Evolutionary conservation across 768 basidiomycete species (phyloP).

Genomic region (Chalciporus chontae): DNA sequence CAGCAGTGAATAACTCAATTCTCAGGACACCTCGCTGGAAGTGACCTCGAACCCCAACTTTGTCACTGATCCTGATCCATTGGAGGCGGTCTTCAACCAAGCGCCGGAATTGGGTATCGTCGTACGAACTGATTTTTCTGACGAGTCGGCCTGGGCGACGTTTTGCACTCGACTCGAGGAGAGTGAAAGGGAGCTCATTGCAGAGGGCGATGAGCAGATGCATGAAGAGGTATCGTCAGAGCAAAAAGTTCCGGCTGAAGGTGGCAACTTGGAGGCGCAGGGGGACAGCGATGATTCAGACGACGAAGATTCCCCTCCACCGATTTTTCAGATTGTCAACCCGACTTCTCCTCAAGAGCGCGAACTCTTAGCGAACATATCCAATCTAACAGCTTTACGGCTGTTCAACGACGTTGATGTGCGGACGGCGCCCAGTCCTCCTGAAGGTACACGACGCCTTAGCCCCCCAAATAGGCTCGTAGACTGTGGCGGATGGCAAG

Average conservation of each 20-base stretch:
- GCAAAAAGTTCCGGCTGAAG: constrained; percentile 11
- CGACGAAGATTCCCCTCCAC: constrained; percentile 34
- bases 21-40: constrained; percentile 14
- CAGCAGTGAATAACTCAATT: constrained; percentile 2
- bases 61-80: constrained; percentile 47
- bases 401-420: constrained; percentile 71
- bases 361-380: constrained; percentile 43
- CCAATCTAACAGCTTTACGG: constrained; percentile 64
- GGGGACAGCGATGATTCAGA: constrained; percentile 23
- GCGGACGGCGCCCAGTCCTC: constrained; percentile 47
- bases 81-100: constrained; percentile 45
- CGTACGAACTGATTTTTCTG: constrained; percentile 69
- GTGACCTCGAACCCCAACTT: constrained; percentile 22
- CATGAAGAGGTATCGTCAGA: constrained; percentile 20
- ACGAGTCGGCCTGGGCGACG: constrained; percentile 61
- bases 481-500: constrained; percentile 65
- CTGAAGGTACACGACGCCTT: constrained; percentile 43
- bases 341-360: constrained; percentile 41
- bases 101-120: constrained; percentile 56
- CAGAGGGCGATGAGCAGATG: constrained; percentile 21
- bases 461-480: constrained; percentile 55
- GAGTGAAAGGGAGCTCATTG: constrained; percentile 55
- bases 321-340: constrained; percentile 53
- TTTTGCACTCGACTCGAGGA: constrained; percentile 50
- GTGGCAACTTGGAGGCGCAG: constrained; percentile 19